Base-by-base conservation (phyloP, 768 basidiomycete species). In the Mycena amicta region DNA sequence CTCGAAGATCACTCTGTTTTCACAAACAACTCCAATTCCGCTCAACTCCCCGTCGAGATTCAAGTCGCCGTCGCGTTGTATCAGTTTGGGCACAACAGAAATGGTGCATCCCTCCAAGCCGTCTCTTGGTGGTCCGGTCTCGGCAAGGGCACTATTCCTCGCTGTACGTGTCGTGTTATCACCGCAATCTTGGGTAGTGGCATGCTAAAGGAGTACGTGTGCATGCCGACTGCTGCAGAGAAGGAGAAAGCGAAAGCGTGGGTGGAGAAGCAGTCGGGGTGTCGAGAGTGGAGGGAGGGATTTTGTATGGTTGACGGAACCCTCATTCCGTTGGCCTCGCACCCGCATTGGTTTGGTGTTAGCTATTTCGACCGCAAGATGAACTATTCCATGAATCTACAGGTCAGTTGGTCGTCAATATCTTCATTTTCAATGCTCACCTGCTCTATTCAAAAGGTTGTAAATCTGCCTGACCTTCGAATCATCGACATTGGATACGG, bases 81-180 rank as follows among this genome's bases (percentile, higher is more conserved):
- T 23, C 41, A 41, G 6, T 20, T 54, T 39, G 53, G 53, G 33
- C 33, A 37, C 18, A 41, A 45, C n/a, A 40, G 66, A 3, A 65
- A 68, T 57, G 67, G 41, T 26, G 60, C 65, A 18, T 60, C 61
- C 2, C 15, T 62, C 13, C 28, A 57, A 40, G 60, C 61, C 46
- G 45, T 66, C 28, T 60, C 65, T 12, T 26, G 56, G 15, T 25
- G 40, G 25, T 45, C 66, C 18, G 65, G 66, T 16, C 40, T 58
- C n/a, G 55, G 57, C 16, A 59, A 61, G 23, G 67, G 66, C 33
- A 37, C 33, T 8, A 18, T 37, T 37, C 33, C 33, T 8, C 33
- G 12, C 75, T 75, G 50, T 71, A 70, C 66, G 63, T 68, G 1
- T 53, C 33, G 33, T 37, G 33, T 37, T 8, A 37, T 37, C 18